Percentiles rank a stretch among this genome's conserved stretches.
These are phyloP conservation scores for Thermochaetoides thermophila DNA, from an alignment of 495 filamentous ascomycete genomes.

Conservation along the genomic window DNA sequence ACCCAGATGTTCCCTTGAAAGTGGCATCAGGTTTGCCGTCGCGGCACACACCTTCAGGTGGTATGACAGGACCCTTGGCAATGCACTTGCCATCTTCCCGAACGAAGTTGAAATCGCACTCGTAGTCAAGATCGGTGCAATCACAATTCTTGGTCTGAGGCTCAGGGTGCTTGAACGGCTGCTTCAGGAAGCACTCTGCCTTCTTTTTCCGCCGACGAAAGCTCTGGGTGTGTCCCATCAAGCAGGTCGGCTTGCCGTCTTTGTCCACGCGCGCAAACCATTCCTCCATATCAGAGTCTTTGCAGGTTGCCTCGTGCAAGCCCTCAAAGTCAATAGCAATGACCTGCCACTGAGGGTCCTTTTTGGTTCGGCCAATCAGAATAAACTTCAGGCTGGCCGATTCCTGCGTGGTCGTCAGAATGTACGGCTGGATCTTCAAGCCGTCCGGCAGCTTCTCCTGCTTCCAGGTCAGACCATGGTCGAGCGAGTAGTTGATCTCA, in stretches of 20 bases:
- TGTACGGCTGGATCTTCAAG: conserved; percentile 45
- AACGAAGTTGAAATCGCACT: conserved; percentile 86
- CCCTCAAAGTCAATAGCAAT: conserved; percentile 70
- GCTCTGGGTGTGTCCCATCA: conserved; percentile 89
- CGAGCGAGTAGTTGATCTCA: conserved; percentile 60
- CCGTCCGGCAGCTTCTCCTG: conserved; percentile 44
- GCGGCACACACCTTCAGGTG: conserved; percentile 52
- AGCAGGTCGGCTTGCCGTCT: conserved; percentile 63
- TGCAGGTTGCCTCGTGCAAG: conserved; percentile 69
- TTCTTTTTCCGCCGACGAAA: conserved; percentile 71
- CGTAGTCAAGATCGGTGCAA: conserved; percentile 72
- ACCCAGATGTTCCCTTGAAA: conserved; percentile 76
- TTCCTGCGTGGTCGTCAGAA: conserved; percentile 75
- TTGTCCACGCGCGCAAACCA: conserved; percentile 77
- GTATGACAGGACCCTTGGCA: conserved; percentile 30
- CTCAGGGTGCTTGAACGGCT: conserved; percentile 62
- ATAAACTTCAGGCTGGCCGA: conserved; percentile 85
- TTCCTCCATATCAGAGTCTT: conserved; percentile 63
- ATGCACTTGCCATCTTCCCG: conserved; percentile 46
- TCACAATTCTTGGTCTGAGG: conserved; percentile 54
- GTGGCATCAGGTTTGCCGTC: conserved; percentile 42
- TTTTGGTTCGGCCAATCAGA: conserved; percentile 42
- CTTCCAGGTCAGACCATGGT: conserved; percentile 76
- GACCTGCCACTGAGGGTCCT: conserved; percentile 35
- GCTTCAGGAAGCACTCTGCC: conserved; percentile 73